Conservation (phyloP, 192 early-diverging fungal genomes). For the Linnemannia elongata region DNA sequence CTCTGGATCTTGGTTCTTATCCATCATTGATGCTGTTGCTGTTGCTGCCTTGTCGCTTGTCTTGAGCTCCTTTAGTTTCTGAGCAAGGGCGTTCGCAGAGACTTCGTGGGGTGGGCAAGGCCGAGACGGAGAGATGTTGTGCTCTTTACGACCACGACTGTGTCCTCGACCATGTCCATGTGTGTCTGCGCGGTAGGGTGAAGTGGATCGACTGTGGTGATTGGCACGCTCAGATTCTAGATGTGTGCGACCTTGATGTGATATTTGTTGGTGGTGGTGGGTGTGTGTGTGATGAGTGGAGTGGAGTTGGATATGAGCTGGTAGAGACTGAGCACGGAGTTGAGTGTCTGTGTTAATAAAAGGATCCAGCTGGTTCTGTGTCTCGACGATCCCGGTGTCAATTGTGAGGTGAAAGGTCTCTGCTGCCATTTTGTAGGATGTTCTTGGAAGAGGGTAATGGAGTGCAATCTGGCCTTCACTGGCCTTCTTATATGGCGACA, state of each 20-base stretch:
- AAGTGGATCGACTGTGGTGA: background rate
- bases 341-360: background rate
- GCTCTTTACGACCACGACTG: background rate
- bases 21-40: background rate
- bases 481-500: background rate
- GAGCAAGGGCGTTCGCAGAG: conserved; percentile 2
- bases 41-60: background rate
- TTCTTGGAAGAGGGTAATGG: background rate
- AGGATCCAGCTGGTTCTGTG: background rate
- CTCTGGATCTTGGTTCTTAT: background rate
- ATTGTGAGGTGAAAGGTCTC: conserved; percentile 3
- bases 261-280: background rate
- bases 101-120: background rate
- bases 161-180: background rate
- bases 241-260: background rate
- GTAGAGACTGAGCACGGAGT: background rate
- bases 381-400: background rate
- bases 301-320: background rate
- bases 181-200: background rate
- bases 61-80: background rate
- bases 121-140: background rate
- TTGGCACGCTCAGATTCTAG: background rate
- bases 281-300: background rate
- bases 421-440: background rate
- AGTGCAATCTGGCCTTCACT: background rate